Percentiles rank a stretch among this genome's conserved stretches.
Evolutionary conservation across 371 early-diverging fungal genomes (phyloP).

Genomic region (Apophysomyces sp.): DNA sequence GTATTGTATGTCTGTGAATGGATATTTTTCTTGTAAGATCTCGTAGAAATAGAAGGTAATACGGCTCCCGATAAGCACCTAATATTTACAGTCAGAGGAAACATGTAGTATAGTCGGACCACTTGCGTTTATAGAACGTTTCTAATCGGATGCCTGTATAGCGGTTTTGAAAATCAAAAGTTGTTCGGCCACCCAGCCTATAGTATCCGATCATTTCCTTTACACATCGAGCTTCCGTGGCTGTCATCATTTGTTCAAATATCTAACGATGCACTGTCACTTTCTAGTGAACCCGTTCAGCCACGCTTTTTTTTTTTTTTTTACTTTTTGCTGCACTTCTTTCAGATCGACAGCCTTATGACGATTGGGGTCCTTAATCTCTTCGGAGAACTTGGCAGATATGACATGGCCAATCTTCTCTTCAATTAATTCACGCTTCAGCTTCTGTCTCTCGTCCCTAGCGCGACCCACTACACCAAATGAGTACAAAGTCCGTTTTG

Average conservation of each 20-base stretch:
- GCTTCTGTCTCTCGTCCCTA: conserved; percentile 19
- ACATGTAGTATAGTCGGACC: neutral
- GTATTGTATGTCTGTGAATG: conserved; percentile 33
- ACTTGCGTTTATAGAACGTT: conserved; percentile 37
- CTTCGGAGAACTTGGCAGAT: conserved; percentile 17
- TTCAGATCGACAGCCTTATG: conserved; percentile 19
- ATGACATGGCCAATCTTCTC: conserved; percentile 30
- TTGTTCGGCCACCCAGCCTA: conserved; percentile 30
- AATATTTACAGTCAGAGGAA: neutral
- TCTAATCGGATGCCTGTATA: conserved; percentile 37
- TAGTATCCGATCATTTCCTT: conserved; percentile 38
- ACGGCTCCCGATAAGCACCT: conserved; percentile 32
- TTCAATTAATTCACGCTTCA: conserved; percentile 27
- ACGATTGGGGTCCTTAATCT: conserved; percentile 31
- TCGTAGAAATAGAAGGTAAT: conserved; percentile 30
- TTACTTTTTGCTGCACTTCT: conserved; percentile 25
- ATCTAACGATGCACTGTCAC: conserved; percentile 16
- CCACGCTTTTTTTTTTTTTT: neutral
- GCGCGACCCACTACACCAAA: conserved; percentile 18
- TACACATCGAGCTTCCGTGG: conserved; percentile 21
- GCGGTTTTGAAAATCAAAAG: conserved; percentile 23
- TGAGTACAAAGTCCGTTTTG: neutral
- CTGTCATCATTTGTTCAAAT: conserved; percentile 24
- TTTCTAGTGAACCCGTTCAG: neutral
- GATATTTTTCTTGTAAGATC: conserved; percentile 1